These are phyloP conservation scores for Polyporus arcularius DNA, from an alignment of 768 basidiomycete species.

Conservation along the genomic window DNA sequence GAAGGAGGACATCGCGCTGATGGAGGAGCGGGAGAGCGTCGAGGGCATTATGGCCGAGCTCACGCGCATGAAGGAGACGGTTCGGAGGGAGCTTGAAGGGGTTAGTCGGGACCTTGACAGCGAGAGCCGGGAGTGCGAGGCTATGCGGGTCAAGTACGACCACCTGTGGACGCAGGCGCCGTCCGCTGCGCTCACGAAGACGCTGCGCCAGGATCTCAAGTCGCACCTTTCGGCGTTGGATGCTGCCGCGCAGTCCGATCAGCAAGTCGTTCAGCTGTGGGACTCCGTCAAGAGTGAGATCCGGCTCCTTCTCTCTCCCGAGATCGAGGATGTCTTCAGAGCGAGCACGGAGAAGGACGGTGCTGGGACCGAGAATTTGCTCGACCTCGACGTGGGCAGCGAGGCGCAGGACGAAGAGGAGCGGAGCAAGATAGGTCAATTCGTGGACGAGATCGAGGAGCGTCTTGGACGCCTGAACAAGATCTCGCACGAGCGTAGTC, in stretches of 20 bases:
- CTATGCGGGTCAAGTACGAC: conserved; percentile 83
- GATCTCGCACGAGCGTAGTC: conserved; percentile 81
- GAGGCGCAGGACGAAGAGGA: conserved; percentile 66
- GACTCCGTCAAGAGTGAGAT: conserved; percentile 67
- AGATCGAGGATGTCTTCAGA: conserved; percentile 64
- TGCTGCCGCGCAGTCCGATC: conserved; percentile 77
- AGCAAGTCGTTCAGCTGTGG: conserved; percentile 76
- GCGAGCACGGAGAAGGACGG: conserved; percentile 47
- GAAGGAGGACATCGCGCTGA: conserved; percentile 69
- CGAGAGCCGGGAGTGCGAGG: conserved; percentile 88
- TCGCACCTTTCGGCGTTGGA: conserved; percentile 69
- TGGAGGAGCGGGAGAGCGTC: conserved; percentile 71
- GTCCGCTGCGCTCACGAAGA: conserved; percentile 69
- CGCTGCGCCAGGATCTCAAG: conserved; percentile 77
- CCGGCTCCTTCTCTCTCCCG: conserved; percentile 55
- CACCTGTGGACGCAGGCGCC: conserved; percentile 88
- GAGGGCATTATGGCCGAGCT: conserved; percentile 63
- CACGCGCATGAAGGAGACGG: conserved; percentile 55
- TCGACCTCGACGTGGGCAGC: conserved; percentile 73
- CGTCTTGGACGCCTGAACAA: conserved; percentile 75
- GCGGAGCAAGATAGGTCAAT: conserved; percentile 61
- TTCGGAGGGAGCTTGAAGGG: conserved; percentile 60
- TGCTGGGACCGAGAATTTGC: conserved; percentile 43
- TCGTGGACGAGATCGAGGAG: conserved; percentile 78
- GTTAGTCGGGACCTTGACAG: conserved; percentile 69